Evolutionary conservation across 371 early-diverging fungal species (phyloP).

Genomic region (Syncephalastrum racemosum): DNA sequence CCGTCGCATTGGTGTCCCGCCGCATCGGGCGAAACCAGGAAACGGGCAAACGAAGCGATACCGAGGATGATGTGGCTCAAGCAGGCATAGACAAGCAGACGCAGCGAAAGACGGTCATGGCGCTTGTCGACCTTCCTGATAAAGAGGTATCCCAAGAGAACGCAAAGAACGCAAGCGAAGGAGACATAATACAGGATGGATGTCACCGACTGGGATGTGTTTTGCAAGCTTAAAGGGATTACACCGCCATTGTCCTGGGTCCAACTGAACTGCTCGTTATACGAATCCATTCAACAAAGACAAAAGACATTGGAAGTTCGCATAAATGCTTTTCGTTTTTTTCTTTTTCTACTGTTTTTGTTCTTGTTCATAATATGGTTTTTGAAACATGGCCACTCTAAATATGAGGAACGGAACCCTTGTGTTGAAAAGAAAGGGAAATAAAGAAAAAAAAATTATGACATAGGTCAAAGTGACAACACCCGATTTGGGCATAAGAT

Average conservation of each 20-base stretch:
- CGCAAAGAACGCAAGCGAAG: conserved; percentile 6
- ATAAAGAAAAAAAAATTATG: background rate
- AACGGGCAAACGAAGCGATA: conserved; percentile 1
- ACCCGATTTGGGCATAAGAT: too few species aligned
- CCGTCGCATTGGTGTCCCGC: background rate
- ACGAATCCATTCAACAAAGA: too few species aligned
- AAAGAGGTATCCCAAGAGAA: conserved; percentile 9
- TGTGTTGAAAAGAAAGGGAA: background rate
- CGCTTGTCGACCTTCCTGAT: conserved; percentile 8
- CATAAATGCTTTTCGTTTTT: too few species aligned
- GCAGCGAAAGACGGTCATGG: conserved; percentile 17
- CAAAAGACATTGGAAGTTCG: too few species aligned
- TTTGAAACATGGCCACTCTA: too few species aligned
- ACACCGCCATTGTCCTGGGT: too few species aligned
- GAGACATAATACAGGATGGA: conserved; percentile 13
- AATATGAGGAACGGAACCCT: background rate
- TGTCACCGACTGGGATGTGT: too few species aligned
- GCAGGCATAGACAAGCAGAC: conserved; percentile 14
- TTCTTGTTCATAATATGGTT: too few species aligned
- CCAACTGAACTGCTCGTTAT: too few species aligned
- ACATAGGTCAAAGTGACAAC: background rate
- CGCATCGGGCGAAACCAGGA: too few species aligned
- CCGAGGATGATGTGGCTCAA: conserved; percentile 10
- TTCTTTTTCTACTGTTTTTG: too few species aligned
- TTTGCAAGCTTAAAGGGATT: too few species aligned